Percentiles rank a stretch among this genome's conserved stretches.
These are phyloP conservation scores for Capsella bursapastoris DNA, from an alignment of 345 rosid species.

Conservation along the genomic window DNA sequence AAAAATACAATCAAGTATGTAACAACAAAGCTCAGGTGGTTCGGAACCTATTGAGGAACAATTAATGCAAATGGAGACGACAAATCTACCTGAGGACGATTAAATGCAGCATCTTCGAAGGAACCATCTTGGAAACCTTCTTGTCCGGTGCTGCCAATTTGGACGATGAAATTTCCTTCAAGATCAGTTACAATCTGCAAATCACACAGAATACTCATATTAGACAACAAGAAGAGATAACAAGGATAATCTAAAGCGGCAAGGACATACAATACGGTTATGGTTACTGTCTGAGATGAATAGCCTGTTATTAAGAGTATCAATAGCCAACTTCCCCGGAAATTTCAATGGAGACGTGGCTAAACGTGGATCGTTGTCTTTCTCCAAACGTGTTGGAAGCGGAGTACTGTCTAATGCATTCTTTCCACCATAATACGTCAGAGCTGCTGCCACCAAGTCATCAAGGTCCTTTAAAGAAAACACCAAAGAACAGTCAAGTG, in stretches of 20 bases:
- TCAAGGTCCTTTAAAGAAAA: slow-evolving; percentile 70
- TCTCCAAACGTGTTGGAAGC: slow-evolving; percentile 77
- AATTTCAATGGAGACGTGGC: slow-evolving; percentile 83
- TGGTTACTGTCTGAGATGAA: slow-evolving; percentile 98
- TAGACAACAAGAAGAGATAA: slow-evolving; percentile 19
- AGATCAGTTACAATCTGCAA: slow-evolving; percentile 86
- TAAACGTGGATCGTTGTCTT: slow-evolving; percentile 81
- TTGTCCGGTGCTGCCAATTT: slow-evolving; percentile 85
- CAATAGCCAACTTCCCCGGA: slow-evolving; percentile 92
- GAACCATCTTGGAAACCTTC: slow-evolving; percentile 87
- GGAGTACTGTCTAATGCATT: slow-evolving; percentile 67
- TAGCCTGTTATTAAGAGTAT: slow-evolving; percentile 80
- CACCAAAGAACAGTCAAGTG: slow-evolving; percentile 16
- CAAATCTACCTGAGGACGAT: slow-evolving; percentile 72
- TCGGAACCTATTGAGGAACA: neutral
- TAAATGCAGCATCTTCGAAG: slow-evolving; percentile 81
- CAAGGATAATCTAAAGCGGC: neutral
- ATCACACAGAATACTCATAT: slow-evolving; percentile 24
- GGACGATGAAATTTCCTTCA: slow-evolving; percentile 81
- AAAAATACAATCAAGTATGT: slow-evolving; percentile 16
- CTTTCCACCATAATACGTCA: slow-evolving; percentile 75
- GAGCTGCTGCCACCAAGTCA: slow-evolving; percentile 86
- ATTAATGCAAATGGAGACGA: neutral
- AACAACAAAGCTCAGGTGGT: neutral
- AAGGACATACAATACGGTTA: slow-evolving; percentile 77